These are phyloP conservation scores for Aspergillus haitiensis DNA, from an alignment of 495 filamentous ascomycete species.

Conservation along the genomic window DNA sequence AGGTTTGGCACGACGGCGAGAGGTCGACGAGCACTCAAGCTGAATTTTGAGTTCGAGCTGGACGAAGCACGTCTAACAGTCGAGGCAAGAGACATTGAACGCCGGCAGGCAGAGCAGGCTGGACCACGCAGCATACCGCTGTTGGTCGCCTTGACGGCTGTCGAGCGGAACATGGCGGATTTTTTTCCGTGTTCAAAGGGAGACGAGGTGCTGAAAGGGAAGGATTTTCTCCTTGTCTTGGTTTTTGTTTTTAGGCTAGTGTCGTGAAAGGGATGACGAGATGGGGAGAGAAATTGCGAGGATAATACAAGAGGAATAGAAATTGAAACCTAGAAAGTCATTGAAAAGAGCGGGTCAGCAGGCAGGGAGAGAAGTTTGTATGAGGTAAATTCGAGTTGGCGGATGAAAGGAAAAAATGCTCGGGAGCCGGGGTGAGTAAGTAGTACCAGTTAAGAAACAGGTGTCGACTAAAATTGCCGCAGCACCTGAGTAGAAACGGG, in stretches of 20 bases:
- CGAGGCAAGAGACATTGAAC: conserved; percentile 50
- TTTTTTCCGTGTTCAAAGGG: conserved; percentile 29
- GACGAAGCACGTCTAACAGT: conserved; percentile 40
- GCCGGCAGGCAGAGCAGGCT: conserved; percentile 45
- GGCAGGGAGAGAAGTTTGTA: conserved; percentile 32
- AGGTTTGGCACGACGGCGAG: conserved; percentile 42
- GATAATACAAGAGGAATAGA: conserved; percentile 2
- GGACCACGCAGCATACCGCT: conserved; percentile 53
- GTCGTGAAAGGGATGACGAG: conserved; percentile 7
- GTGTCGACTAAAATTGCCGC: conserved; percentile 51
- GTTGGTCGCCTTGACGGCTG: conserved; percentile 50
- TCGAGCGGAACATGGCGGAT: conserved; percentile 48
- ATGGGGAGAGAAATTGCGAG: neutral
- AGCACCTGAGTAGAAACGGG: conserved; percentile 45
- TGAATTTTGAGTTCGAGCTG: conserved; percentile 46
- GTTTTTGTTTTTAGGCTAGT: neutral
- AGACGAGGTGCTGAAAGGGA: conserved; percentile 10
- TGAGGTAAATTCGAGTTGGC: conserved; percentile 32
- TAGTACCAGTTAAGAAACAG: conserved; percentile 31
- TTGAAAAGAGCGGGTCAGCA: conserved; percentile 18
- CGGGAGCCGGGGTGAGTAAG: conserved; percentile 23
- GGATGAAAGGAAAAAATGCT: conserved; percentile 37
- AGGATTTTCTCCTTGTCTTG: conserved; percentile 3
- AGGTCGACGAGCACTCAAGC: conserved; percentile 44
- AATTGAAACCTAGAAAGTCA: conserved; percentile 14